Percentiles rank a stretch among this genome's conserved stretches.
phyloP scores from a whole-genome alignment of 108 stramenopile species.

The Fragilaria radians region DNA sequence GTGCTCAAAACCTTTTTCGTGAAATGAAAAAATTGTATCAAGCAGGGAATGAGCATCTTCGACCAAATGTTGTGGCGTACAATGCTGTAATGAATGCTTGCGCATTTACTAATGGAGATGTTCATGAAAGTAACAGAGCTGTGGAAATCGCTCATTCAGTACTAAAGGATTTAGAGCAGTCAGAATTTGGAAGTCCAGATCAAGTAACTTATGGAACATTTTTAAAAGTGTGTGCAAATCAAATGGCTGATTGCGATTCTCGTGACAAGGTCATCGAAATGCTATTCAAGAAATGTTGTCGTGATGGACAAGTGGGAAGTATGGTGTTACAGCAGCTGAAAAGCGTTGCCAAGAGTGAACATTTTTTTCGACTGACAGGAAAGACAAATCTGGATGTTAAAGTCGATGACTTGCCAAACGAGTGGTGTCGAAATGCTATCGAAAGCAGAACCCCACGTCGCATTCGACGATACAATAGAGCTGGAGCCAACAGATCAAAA shows the following conservation, averaged over 20 bases:
- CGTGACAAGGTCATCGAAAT: constrained; percentile 45
- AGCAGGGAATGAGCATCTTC: constrained; percentile 26
- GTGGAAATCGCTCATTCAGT: constrained; percentile 58
- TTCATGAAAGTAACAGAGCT: constrained; percentile 42
- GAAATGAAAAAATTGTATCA: constrained; percentile 53
- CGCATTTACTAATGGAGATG: constrained; percentile 55
- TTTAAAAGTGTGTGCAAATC: constrained; percentile 63
- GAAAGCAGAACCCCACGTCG: constrained; percentile 47
- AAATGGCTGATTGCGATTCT: constrained; percentile 45
- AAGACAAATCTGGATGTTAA: constrained; percentile 31
- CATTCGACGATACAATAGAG: neutral
- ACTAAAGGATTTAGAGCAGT: constrained; percentile 32
- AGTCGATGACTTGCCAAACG: constrained; percentile 47
- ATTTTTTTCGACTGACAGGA: constrained; percentile 33
- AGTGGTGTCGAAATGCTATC: constrained; percentile 62
- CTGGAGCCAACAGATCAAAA: neutral
- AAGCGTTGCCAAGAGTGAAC: constrained; percentile 24
- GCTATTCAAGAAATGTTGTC: constrained; percentile 48
- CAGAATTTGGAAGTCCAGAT: constrained; percentile 49
- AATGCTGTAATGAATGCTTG: constrained; percentile 82
- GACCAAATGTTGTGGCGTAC: constrained; percentile 54
- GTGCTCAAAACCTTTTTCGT: constrained; percentile 44
- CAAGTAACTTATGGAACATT: constrained; percentile 79
- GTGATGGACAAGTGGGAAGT: constrained; percentile 61
- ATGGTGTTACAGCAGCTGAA: constrained; percentile 61